Base-by-base conservation (phyloP, 192 early-diverging fungal genomes). In the Jimgerdemannia lactiflua region DNA sequence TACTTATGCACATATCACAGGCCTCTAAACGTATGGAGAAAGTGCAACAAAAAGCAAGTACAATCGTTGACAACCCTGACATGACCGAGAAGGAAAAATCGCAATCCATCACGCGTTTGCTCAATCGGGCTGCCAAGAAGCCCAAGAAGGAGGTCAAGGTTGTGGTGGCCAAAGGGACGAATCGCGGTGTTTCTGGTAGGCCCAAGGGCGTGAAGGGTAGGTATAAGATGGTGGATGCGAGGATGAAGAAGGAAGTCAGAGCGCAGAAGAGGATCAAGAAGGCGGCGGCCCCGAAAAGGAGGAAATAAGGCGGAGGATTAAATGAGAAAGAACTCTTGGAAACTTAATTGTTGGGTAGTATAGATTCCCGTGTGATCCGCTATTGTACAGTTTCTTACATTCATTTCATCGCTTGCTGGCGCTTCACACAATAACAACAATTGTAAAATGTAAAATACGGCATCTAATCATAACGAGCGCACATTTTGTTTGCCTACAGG, bases 191-290 rank as follows among this genome's bases (percentile, higher is more conserved):
- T 71, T 86, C 97, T 79, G 98, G 98, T 39, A 89, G 98, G 42
- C 98, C 98, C 7, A 93, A 92, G 83, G 98, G 98, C 75, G 92
- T 98, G 82, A 99, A 98, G 90, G 98, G 98, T 79, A 84, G 92
- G 73, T 86, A 86, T 78, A 93, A 92, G 92, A 99, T 99, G 97
- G 96, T 99, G 4, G 97, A 99, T 84, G 80, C 91, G 73, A 87
- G 94, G 64, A 97, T 99, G 96, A 97, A 97, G 91, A 97, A 96
- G 85, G 97, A 97, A 78, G 81, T 95, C 79, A 89, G 94, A 42
- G 95, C 96, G 2, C 77, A 86, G 70, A 98, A 97, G 88, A 83
- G 92, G 72, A 83, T 84, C 73, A 89, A 77, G 39, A 92, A 93
- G 83, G 86, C 88, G 72, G 77, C 75, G 69, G 90, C 92, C 85